A percentile compares a stretch with the other conserved stretches of the same genome.
phyloP scores from a whole-genome alignment of 768 basidiomycete species.

The Collybia mongolica region DNA sequence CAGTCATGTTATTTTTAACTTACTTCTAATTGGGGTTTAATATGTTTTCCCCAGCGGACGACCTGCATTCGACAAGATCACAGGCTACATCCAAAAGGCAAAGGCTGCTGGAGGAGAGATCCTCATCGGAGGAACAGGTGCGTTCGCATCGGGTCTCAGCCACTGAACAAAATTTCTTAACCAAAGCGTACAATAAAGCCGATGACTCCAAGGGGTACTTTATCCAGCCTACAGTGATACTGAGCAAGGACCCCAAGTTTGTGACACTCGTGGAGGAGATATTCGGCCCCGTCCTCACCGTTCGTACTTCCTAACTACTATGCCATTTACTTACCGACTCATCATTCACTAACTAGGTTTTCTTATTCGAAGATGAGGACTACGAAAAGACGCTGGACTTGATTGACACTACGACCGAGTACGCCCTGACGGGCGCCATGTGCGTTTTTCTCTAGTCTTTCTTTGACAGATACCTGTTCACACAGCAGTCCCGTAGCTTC shows the following conservation, averaged over 20 bases:
- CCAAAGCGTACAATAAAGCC: slow-evolving; percentile 32
- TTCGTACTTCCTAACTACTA: slow-evolving; percentile 27
- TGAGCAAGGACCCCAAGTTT: slow-evolving; percentile 86
- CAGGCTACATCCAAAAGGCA: slow-evolving; percentile 80
- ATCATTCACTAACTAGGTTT: slow-evolving; percentile 51
- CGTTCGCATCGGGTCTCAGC: slow-evolving; percentile 13
- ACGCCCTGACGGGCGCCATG: slow-evolving; percentile 96
- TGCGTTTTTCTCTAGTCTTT: slow-evolving; percentile 33
- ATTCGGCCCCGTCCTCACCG: slow-evolving; percentile 94
- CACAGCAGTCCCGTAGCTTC: slow-evolving; percentile 53
- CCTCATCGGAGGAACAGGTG: slow-evolving; percentile 80
- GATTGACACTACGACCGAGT: slow-evolving; percentile 82
- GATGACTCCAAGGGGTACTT: slow-evolving; percentile 94
- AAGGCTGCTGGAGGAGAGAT: slow-evolving; percentile 89
- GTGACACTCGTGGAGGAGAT: slow-evolving; percentile 94
- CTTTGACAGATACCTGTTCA: background rate
- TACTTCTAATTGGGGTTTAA: background rate
- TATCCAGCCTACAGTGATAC: slow-evolving; percentile 91
- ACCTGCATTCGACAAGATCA: slow-evolving; percentile 87
- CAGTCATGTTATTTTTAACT: slow-evolving; percentile 16
- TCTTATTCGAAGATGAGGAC: slow-evolving; percentile 84
- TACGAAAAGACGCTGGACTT: slow-evolving; percentile 86
- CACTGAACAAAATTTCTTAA: background rate
- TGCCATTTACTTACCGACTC: background rate
- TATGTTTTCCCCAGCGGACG: slow-evolving; percentile 51